phyloP scores from a whole-genome alignment of 805 yeast genomes.

The Metschnikowia vanudenii region DNA sequence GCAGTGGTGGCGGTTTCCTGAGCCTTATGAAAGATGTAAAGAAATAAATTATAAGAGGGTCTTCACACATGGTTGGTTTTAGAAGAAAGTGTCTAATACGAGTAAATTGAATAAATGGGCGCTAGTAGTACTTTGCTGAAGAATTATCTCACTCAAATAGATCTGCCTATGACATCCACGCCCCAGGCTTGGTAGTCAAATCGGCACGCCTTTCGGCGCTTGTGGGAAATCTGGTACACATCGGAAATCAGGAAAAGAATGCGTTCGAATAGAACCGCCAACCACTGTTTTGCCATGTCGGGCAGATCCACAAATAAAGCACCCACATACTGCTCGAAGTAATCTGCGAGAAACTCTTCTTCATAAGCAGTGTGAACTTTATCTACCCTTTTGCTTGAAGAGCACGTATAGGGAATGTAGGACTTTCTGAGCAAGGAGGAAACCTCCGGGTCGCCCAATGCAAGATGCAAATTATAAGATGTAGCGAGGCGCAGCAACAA shows the following conservation, averaged over 20 bases:
- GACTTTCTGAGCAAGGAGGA: slow-evolving; percentile 22
- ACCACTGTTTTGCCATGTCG: slow-evolving; percentile 33
- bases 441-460: slow-evolving; percentile 32
- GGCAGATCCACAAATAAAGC: slow-evolving; percentile 40
- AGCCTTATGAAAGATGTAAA: slow-evolving; percentile 31
- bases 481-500: slow-evolving; percentile 35
- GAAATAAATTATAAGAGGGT: slow-evolving; percentile 9
- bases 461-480: slow-evolving; percentile 35
- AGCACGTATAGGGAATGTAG: slow-evolving; percentile 27
- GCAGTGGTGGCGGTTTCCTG: slow-evolving; percentile 28
- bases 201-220: slow-evolving; percentile 1
- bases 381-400: not conserved
- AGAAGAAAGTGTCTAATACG: no score
- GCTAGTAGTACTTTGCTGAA: no score
- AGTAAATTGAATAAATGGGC: no score
- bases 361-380: slow-evolving; percentile 24
- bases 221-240: slow-evolving; percentile 16
- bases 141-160: slow-evolving; percentile 8
- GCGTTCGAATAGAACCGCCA: slow-evolving; percentile 30
- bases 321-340: slow-evolving; percentile 44
- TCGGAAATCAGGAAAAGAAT: slow-evolving; percentile 29
- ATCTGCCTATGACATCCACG: slow-evolving; percentile 35
- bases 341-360: slow-evolving; percentile 43
- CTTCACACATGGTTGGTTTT: no score
- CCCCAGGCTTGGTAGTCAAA: slow-evolving; percentile 34